Evolutionary conservation across 2,329 filamentous ascomycete genomes (phyloP).

Genomic region (Xylaria sp.): DNA sequence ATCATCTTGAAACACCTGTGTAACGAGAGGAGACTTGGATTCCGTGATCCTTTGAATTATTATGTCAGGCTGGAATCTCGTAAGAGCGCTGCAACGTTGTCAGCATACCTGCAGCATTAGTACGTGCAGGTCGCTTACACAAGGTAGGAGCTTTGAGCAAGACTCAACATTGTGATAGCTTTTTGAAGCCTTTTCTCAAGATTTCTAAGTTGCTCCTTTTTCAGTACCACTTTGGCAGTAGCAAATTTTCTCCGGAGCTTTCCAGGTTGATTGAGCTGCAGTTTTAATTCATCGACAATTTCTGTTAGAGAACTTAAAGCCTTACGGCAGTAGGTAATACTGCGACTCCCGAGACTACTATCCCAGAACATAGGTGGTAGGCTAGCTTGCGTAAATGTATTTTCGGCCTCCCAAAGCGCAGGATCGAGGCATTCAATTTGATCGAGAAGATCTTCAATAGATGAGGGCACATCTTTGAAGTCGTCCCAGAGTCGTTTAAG

Average conservation of each 20-base stretch:
- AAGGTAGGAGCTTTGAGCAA: slow-evolving; percentile 42
- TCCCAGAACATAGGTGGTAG: slow-evolving; percentile 35
- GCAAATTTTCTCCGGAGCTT: slow-evolving; percentile 15
- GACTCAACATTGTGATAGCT: slow-evolving; percentile 38
- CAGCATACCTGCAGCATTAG: not conserved
- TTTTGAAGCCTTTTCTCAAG: slow-evolving; percentile 39
- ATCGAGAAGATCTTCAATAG: slow-evolving; percentile 42
- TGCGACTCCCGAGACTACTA: slow-evolving; percentile 28
- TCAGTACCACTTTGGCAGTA: slow-evolving; percentile 36
- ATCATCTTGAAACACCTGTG: not conserved
- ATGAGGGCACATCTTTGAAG: slow-evolving; percentile 43
- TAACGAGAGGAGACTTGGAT: not conserved
- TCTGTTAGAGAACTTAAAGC: slow-evolving; percentile 38
- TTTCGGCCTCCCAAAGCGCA: slow-evolving; percentile 40
- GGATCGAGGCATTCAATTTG: slow-evolving; percentile 46
- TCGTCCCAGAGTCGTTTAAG: slow-evolving; percentile 45
- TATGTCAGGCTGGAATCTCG: slow-evolving; percentile 38
- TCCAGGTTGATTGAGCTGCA: slow-evolving; percentile 28
- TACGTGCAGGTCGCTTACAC: slow-evolving; percentile 29
- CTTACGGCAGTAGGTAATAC: slow-evolving; percentile 40
- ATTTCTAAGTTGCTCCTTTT: slow-evolving; percentile 38
- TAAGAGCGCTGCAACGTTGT: slow-evolving; percentile 35
- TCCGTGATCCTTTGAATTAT: slow-evolving; percentile 36
- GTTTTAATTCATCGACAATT: slow-evolving; percentile 38
- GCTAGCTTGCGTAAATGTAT: slow-evolving; percentile 23